A percentile compares a stretch with the other conserved stretches of the same genome.
Conservation (phyloP, 768 basidiomycete species). For the Naganishia kalamii region DNA sequence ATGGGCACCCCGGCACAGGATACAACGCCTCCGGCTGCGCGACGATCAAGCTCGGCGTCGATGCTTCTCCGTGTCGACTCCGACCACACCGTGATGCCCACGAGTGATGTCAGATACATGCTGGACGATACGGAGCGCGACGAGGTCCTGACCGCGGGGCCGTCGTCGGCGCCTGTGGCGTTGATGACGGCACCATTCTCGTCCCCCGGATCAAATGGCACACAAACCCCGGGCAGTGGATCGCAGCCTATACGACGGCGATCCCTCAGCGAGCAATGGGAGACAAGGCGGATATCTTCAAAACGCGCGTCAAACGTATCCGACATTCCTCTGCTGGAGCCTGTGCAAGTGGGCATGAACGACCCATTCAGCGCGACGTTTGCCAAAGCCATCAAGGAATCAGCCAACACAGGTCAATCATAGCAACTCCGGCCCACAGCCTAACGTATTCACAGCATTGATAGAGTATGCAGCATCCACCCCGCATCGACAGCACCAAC, state of each 20-base stretch:
- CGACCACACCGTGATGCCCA: slow-evolving; percentile 2
- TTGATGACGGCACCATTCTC: slow-evolving; percentile 14
- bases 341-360: slow-evolving; percentile 18
- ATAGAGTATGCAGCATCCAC: not conserved
- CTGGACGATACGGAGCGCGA: not conserved
- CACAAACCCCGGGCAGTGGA: not conserved
- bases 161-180: slow-evolving; percentile 4
- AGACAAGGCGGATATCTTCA: not conserved
- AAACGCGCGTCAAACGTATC: not conserved
- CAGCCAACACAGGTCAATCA: not conserved
- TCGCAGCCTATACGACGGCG: not conserved
- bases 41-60: slow-evolving; percentile 19
- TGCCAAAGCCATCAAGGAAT: slow-evolving; percentile 9
- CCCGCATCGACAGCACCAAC: not conserved
- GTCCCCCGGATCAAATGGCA: slow-evolving; percentile 16
- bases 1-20: slow-evolving; percentile 2
- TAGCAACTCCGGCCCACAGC: not conserved
- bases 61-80: slow-evolving; percentile 17
- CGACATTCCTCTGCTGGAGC: not conserved
- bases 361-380: slow-evolving; percentile 20
- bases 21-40: not conserved
- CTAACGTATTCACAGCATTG: not conserved
- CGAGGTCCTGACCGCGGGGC: not conserved
- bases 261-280: not conserved
- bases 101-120: not conserved